Conservation (phyloP, 306 rosid genomes). For the Cucurbita maxima region DNA sequence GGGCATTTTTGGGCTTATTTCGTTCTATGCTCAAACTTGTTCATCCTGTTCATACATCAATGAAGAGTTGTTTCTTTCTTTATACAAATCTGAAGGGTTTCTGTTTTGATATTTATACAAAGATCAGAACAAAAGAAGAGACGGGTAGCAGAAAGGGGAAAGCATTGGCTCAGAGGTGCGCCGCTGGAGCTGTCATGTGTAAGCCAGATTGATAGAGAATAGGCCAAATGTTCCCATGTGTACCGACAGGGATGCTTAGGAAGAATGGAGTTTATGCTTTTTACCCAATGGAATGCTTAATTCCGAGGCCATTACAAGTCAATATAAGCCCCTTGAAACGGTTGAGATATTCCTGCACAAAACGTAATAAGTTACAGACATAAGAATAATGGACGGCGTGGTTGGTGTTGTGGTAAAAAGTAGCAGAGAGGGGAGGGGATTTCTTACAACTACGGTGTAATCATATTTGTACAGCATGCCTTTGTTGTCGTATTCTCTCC, state of each 20-base stretch:
- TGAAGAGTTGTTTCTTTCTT: no score
- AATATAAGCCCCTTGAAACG: conserved; percentile 92
- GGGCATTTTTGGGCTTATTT: no score
- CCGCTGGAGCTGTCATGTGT: not conserved
- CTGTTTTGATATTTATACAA: not conserved
- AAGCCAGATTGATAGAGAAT: not conserved
- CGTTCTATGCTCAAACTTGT: no score
- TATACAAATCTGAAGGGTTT: not conserved
- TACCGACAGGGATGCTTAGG: not conserved
- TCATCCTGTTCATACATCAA: no score
- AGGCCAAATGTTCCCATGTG: not conserved
- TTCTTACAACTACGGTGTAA: conserved; percentile 68
- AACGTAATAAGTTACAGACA: conserved; percentile 1
- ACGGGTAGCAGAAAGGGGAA: not conserved
- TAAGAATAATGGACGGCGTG: not conserved
- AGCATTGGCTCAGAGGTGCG: not conserved
- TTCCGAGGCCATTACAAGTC: conserved; percentile 95
- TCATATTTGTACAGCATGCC: conserved; percentile 73
- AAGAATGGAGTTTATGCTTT: not conserved
- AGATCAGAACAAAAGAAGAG: not conserved
- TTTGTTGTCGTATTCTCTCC: conserved; percentile 67
- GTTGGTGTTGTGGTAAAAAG: not conserved
- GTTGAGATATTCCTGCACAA: conserved; percentile 75
- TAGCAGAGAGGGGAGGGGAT: not conserved
- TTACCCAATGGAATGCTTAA: conserved; percentile 72